Conservation (phyloP, 129 eudicot species). For the Saussurea involucrata region DNA sequence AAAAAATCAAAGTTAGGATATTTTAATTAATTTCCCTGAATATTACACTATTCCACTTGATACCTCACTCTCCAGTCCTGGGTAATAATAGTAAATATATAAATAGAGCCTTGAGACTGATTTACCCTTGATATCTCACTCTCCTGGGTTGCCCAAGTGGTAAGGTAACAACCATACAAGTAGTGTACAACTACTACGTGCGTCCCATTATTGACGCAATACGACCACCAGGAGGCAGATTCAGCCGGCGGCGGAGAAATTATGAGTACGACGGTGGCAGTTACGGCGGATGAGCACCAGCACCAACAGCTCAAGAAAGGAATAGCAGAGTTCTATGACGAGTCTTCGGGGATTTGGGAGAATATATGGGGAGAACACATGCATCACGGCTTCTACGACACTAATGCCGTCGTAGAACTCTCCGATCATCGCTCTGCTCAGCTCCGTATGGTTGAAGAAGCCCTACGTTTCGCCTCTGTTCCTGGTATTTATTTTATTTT, state of each 20-base stretch:
- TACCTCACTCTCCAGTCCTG: too few species aligned
- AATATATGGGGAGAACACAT: slow-evolving; percentile 97
- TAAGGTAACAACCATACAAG: background rate
- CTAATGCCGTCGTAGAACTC: slow-evolving; percentile 37
- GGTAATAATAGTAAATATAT: too few species aligned
- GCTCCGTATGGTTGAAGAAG: slow-evolving; percentile 84
- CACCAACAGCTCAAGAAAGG: slow-evolving; percentile 44
- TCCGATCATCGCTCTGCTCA: slow-evolving; percentile 80
- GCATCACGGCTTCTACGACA: slow-evolving; percentile 84
- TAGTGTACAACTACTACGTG: background rate
- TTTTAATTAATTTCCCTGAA: too few species aligned
- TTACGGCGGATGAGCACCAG: background rate
- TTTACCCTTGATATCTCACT: too few species aligned
- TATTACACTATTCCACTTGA: too few species aligned
- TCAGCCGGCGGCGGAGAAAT: background rate
- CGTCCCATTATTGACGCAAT: slow-evolving; percentile 8
- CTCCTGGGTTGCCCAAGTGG: background rate
- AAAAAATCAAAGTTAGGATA: too few species aligned
- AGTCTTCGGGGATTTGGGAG: slow-evolving; percentile 91
- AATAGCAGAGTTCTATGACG: slow-evolving; percentile 82
- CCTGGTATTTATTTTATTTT: slow-evolving; percentile 31
- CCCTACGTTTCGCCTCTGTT: slow-evolving; percentile 67
- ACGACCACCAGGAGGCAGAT: background rate
- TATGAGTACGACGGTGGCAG: slow-evolving; percentile 17
- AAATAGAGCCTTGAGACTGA: too few species aligned